These are phyloP conservation scores for Tremella fuciformis DNA, from an alignment of 768 basidiomycete species.

Conservation along the genomic window DNA sequence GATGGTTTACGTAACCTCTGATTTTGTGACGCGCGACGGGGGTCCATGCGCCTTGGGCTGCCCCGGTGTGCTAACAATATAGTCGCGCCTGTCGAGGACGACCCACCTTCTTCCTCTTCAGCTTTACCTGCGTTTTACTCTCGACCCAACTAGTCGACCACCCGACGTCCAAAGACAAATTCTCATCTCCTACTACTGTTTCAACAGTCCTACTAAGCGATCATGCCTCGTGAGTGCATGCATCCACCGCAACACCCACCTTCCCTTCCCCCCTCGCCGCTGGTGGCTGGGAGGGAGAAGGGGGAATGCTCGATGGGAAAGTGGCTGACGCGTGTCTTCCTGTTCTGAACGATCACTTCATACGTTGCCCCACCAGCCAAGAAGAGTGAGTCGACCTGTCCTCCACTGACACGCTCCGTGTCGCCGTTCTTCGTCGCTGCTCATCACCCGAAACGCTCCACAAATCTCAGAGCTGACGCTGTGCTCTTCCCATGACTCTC, in stretches of 20 bases:
- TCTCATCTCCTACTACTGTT: conserved; percentile 5
- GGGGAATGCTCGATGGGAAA: background rate
- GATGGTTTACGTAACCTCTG: too few relatives aligned
- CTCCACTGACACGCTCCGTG: background rate
- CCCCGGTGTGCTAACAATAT: background rate
- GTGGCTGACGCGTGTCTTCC: conserved; percentile 17
- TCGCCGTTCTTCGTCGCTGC: too few relatives aligned
- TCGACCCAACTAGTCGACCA: conserved; percentile 5
- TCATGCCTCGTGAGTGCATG: conserved; percentile 46
- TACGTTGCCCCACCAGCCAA: conserved; percentile 28
- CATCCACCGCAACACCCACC: conserved; percentile 7
- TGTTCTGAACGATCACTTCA: conserved; percentile 12
- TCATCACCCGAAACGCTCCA: too few relatives aligned
- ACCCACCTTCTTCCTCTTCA: conserved; percentile 15
- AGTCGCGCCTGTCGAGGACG: conserved; percentile 2
- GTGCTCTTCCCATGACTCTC: too few relatives aligned
- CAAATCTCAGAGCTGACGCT: conserved; percentile 14
- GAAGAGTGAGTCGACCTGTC: conserved; percentile 37
- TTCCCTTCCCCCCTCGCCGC: too few relatives aligned
- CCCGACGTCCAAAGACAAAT: conserved; percentile 6
- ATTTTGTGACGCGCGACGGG: too few relatives aligned
- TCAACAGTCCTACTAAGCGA: conserved; percentile 20
- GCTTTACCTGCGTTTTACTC: conserved; percentile 6
- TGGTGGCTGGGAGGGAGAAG: too few relatives aligned
- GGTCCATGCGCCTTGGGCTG: too few relatives aligned